A percentile compares a stretch with the other conserved stretches of the same genome.
These are phyloP conservation scores for Rugonectria rugulosa DNA, from an alignment of 2,329 filamentous ascomycete species.

Conservation along the genomic window DNA sequence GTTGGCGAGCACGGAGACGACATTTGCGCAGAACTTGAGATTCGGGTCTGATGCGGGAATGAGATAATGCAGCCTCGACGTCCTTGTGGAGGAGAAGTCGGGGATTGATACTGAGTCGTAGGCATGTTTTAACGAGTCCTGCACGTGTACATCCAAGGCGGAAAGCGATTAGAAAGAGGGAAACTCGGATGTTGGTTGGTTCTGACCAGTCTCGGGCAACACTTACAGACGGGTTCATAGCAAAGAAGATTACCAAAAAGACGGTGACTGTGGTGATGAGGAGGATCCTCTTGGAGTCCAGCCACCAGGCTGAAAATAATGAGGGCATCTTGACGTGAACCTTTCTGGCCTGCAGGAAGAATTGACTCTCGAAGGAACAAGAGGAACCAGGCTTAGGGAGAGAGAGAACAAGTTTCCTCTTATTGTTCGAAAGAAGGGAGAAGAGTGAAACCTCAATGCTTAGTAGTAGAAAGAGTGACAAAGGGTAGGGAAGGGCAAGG, in stretches of 20 bases:
- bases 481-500: not conserved
- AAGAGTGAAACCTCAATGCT: not conserved
- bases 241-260: not conserved
- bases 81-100: not conserved
- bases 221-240: not conserved
- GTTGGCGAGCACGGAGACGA: slow-evolving; percentile 31
- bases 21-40: slow-evolving; percentile 25
- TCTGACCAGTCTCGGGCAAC: not conserved
- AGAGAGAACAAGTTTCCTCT: not conserved
- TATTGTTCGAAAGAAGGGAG: not conserved
- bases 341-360: not conserved
- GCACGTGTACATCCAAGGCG: no score
- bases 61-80: slow-evolving; percentile 31
- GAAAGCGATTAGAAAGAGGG: no score
- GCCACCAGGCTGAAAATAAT: not conserved
- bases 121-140: not conserved
- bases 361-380: not conserved
- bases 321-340: not conserved
- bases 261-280: not conserved
- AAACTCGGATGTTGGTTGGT: not conserved
- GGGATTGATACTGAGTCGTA: not conserved
- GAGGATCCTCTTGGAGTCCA: not conserved
- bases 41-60: slow-evolving; percentile 27
- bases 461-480: not conserved
- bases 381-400: not conserved